Conservation (phyloP, 441 rosid species). For the Heliophila coronopifolia region DNA sequence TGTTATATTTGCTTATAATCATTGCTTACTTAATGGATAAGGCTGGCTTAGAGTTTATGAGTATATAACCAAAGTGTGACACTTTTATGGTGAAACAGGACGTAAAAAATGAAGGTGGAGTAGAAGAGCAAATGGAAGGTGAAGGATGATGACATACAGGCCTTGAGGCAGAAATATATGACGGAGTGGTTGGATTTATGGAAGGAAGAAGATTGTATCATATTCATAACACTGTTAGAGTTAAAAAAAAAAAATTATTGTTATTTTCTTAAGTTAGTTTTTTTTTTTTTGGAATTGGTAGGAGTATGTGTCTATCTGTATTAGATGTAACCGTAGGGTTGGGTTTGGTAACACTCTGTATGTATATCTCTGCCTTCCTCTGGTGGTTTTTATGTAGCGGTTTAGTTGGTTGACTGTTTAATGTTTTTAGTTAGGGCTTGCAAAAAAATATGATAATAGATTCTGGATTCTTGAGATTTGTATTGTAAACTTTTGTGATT, state of each 20-base stretch:
- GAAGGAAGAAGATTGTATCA: conserved; percentile 24
- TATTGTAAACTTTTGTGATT: conserved; percentile 24
- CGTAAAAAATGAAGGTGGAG: no score
- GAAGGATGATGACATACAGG: conserved; percentile 19
- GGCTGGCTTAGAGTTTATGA: background rate
- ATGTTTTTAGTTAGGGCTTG: conserved; percentile 12
- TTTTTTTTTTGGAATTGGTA: conserved; percentile 7
- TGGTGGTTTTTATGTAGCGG: background rate
- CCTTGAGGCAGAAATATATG: conserved; percentile 19
- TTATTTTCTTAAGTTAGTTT: conserved; percentile 1
- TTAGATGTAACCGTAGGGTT: conserved; percentile 28
- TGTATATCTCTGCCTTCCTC: conserved; percentile 24
- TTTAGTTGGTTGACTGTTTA: conserved; percentile 17
- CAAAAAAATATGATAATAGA: no score
- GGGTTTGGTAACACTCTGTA: conserved; percentile 3
- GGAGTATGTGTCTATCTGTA: conserved; percentile 14
- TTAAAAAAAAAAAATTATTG: conserved; percentile 16
- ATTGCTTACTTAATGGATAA: background rate
- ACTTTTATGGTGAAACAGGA: conserved; percentile 25
- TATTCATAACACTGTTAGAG: conserved; percentile 23
- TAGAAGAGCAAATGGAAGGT: conserved; percentile 1
- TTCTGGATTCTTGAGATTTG: conserved; percentile 21
- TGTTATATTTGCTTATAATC: background rate
- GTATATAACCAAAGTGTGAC: background rate
- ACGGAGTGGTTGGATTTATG: conserved; percentile 6